Conservation (phyloP, 495 filamentous ascomycete genomes). For the Hypoxylon intermedium region DNA sequence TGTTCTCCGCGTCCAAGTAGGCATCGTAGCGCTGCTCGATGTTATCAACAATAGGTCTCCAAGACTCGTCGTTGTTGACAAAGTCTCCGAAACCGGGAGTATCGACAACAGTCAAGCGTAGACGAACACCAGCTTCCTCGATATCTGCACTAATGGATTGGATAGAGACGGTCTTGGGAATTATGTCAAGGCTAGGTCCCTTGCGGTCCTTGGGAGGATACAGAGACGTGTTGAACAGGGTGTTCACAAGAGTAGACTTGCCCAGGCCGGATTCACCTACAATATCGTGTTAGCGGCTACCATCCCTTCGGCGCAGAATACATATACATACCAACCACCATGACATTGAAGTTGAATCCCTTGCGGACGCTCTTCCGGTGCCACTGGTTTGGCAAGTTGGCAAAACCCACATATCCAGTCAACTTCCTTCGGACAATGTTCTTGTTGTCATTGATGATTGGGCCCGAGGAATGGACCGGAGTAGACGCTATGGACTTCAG, state of each 20-base stretch:
- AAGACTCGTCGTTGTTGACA: slow-evolving; percentile 99
- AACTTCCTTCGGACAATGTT: slow-evolving; percentile 98
- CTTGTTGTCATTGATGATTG: slow-evolving; percentile 77
- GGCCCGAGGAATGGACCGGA: slow-evolving; percentile 29
- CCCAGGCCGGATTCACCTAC: slow-evolving; percentile 97
- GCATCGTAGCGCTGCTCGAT: slow-evolving; percentile 98
- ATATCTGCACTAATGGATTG: slow-evolving; percentile 99
- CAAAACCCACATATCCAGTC: slow-evolving; percentile 97
- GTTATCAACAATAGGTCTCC: slow-evolving; percentile 98
- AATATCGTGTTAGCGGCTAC: slow-evolving; percentile 20
- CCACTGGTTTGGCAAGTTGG: slow-evolving; percentile 99
- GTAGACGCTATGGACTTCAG: slow-evolving; percentile 75
- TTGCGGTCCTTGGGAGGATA: slow-evolving; percentile 99
- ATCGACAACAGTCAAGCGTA: slow-evolving; percentile 95
- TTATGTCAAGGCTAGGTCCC: slow-evolving; percentile 93
- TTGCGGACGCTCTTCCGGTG: slow-evolving; percentile 99
- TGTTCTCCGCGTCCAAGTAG: slow-evolving; percentile 98
- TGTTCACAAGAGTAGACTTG: slow-evolving; percentile 99
- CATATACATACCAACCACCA: slow-evolving; percentile 88
- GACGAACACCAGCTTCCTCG: slow-evolving; percentile 97
- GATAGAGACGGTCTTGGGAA: slow-evolving; percentile 98
- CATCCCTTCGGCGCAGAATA: not conserved
- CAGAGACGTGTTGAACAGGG: slow-evolving; percentile 98
- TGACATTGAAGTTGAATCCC: slow-evolving; percentile 99
- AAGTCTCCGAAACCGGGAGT: slow-evolving; percentile 99